These are phyloP conservation scores for Lactarius sanguifluus DNA, from an alignment of 768 basidiomycete species.

Conservation along the genomic window DNA sequence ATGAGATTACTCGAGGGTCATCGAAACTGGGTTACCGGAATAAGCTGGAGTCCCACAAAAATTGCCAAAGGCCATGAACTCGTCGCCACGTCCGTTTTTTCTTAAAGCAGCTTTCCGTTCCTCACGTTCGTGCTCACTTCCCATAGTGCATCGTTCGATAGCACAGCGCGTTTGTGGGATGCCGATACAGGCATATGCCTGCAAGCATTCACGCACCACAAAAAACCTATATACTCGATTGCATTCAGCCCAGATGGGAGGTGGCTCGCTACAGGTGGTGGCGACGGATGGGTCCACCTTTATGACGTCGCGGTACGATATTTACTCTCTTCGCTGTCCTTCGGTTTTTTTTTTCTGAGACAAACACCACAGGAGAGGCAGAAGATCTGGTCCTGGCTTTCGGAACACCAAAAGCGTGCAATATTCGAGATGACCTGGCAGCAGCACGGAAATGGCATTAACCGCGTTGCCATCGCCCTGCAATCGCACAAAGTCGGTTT, in stretches of 20 bases:
- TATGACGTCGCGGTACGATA: slow-evolving; percentile 67
- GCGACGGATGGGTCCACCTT: slow-evolving; percentile 73
- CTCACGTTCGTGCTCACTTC: neutral
- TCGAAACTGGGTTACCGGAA: slow-evolving; percentile 57
- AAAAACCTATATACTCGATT: slow-evolving; percentile 67
- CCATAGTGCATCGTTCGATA: slow-evolving; percentile 74
- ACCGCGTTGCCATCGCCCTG: slow-evolving; percentile 68
- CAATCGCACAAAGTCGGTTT: slow-evolving; percentile 68
- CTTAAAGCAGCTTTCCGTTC: slow-evolving; percentile 15
- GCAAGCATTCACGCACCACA: slow-evolving; percentile 69
- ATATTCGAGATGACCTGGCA: slow-evolving; percentile 32
- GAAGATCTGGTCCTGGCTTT: slow-evolving; percentile 30
- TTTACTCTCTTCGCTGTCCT: neutral
- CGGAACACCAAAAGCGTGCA: slow-evolving; percentile 24
- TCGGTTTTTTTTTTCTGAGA: slow-evolving; percentile 1
- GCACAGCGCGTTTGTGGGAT: slow-evolving; percentile 81
- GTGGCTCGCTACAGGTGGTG: slow-evolving; percentile 73
- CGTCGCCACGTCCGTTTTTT: slow-evolving; percentile 61
- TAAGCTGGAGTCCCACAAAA: slow-evolving; percentile 66
- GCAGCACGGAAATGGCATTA: slow-evolving; percentile 37
- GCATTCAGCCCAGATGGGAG: slow-evolving; percentile 73
- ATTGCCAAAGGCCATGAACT: slow-evolving; percentile 54
- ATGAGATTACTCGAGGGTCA: slow-evolving; percentile 59
- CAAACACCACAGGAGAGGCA: slow-evolving; percentile 13
- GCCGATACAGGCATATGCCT: slow-evolving; percentile 73